These are phyloP conservation scores for Colletotrichum kahawae DNA, from an alignment of 2,329 filamentous ascomycete species.

Conservation along the genomic window DNA sequence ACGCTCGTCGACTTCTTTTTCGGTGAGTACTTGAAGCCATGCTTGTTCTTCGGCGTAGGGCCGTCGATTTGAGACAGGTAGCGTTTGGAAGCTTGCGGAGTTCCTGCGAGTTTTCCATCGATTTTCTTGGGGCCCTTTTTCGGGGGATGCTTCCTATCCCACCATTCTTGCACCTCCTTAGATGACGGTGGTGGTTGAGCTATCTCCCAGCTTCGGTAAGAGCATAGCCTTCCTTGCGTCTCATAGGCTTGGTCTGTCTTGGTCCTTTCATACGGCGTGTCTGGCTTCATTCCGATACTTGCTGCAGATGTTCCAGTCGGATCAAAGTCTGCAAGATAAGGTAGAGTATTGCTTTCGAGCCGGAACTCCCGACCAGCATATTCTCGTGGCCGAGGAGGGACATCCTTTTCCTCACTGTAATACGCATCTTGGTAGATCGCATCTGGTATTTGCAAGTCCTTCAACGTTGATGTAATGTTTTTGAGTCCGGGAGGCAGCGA, in stretches of 20 bases:
- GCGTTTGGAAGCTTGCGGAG: constrained; percentile 27
- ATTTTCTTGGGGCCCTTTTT: constrained; percentile 22
- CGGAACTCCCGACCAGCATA: constrained; percentile 90
- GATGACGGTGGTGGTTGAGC: constrained; percentile 72
- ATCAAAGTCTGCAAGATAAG: constrained; percentile 83
- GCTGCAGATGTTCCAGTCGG: constrained; percentile 59
- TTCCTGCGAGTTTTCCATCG: constrained; percentile 20
- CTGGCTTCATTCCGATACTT: constrained; percentile 57
- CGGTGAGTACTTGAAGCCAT: constrained; percentile 87
- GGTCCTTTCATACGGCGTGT: constrained; percentile 51
- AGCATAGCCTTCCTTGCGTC: constrained; percentile 56
- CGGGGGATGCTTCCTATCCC: constrained; percentile 41
- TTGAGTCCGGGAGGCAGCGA: constrained; percentile 35
- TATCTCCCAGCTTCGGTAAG: constrained; percentile 78
- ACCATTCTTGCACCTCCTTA: constrained; percentile 74
- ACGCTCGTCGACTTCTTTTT: constrained; percentile 76
- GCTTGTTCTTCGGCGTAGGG: constrained; percentile 79
- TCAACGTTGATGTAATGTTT: constrained; percentile 62
- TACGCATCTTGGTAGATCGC: constrained; percentile 85
- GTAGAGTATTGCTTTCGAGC: constrained; percentile 75
- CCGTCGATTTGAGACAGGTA: constrained; percentile 85
- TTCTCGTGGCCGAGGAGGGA: constrained; percentile 77
- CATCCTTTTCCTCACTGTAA: constrained; percentile 84
- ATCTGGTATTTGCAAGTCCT: constrained; percentile 62
- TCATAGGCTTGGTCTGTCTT: constrained; percentile 57